A percentile compares a stretch with the other conserved stretches of the same genome.
Conservation (phyloP, 495 filamentous ascomycete genomes). For the Rusavskia elegans region DNA sequence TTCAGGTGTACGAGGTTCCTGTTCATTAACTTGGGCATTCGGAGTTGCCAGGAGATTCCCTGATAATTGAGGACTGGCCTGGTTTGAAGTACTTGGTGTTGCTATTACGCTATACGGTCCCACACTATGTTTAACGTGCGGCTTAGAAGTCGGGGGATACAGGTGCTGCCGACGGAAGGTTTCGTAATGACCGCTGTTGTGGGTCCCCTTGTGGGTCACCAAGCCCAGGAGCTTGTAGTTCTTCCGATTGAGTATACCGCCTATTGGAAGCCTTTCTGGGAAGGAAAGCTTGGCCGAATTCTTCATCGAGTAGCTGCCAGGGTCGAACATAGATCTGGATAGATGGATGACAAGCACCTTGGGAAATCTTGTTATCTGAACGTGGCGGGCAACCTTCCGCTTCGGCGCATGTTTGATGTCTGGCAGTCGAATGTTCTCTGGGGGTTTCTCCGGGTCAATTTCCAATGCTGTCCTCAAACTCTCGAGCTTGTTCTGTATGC, state of each 20-base stretch:
- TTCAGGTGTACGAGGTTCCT: conserved; percentile 2
- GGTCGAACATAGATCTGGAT: conserved; percentile 77
- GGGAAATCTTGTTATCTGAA: conserved; percentile 71
- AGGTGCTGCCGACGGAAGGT: conserved; percentile 81
- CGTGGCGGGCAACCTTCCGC: conserved; percentile 69
- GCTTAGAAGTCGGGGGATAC: conserved; percentile 64
- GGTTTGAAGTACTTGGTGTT: conserved; percentile 30
- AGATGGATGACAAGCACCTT: conserved; percentile 84
- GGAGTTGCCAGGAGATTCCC: conserved; percentile 5
- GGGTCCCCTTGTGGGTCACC: conserved; percentile 88
- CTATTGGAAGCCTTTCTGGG: conserved; percentile 66
- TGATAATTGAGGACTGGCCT: conserved; percentile 25
- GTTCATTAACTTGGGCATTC: neutral
- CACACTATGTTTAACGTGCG: conserved; percentile 53
- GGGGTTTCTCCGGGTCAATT: conserved; percentile 61
- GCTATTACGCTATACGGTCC: conserved; percentile 46
- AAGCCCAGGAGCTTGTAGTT: conserved; percentile 76
- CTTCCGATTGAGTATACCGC: conserved; percentile 58
- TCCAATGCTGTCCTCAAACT: conserved; percentile 45
- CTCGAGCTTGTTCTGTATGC: conserved; percentile 37
- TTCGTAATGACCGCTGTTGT: conserved; percentile 95
- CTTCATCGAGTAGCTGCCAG: conserved; percentile 59
- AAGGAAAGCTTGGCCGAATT: conserved; percentile 90
- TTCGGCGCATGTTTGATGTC: conserved; percentile 57
- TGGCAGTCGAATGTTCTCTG: conserved; percentile 59